Percentiles rank a stretch among this genome's conserved stretches.
These are phyloP conservation scores for Lodderomyces orthopsilosis DNA, from an alignment of 1,139 yeast genomes.

Conservation along the genomic window DNA sequence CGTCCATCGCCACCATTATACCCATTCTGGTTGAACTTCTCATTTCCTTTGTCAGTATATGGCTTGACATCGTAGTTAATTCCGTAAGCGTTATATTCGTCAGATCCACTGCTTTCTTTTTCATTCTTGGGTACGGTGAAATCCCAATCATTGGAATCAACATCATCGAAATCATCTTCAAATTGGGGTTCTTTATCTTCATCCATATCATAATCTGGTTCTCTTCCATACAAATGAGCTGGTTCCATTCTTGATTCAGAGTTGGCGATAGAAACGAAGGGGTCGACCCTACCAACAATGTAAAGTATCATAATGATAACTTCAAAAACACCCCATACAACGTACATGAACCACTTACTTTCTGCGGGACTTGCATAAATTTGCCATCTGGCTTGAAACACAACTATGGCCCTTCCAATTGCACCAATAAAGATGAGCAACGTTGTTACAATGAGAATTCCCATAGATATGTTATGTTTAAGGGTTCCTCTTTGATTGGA, in stretches of 20 bases:
- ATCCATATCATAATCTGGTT: background rate
- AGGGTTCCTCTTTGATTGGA: slow-evolving; percentile 39
- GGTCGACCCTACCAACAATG: slow-evolving; percentile 44
- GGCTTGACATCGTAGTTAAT: background rate
- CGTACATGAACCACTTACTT: slow-evolving; percentile 31
- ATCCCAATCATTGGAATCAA: slow-evolving; percentile 14
- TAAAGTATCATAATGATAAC: slow-evolving; percentile 33
- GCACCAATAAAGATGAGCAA: slow-evolving; percentile 34
- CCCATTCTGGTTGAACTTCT: background rate
- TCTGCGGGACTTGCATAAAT: slow-evolving; percentile 21
- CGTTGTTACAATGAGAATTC: slow-evolving; percentile 32
- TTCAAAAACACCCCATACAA: slow-evolving; percentile 42
- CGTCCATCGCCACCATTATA: background rate
- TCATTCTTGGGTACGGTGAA: slow-evolving; percentile 7
- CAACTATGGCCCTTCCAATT: slow-evolving; percentile 31
- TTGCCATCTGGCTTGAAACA: slow-evolving; percentile 26
- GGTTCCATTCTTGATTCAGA: slow-evolving; percentile 4
- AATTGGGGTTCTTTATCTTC: background rate
- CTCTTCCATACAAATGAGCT: background rate
- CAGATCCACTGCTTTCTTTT: slow-evolving; percentile 7
- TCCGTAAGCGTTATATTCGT: background rate
- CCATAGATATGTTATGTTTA: slow-evolving; percentile 35
- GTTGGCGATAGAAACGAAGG: slow-evolving; percentile 43
- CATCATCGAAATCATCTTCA: slow-evolving; percentile 14
- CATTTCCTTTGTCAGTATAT: background rate